Base-by-base conservation (phyloP, 208 protist species). In the Crithidia fasciculata region DNA sequence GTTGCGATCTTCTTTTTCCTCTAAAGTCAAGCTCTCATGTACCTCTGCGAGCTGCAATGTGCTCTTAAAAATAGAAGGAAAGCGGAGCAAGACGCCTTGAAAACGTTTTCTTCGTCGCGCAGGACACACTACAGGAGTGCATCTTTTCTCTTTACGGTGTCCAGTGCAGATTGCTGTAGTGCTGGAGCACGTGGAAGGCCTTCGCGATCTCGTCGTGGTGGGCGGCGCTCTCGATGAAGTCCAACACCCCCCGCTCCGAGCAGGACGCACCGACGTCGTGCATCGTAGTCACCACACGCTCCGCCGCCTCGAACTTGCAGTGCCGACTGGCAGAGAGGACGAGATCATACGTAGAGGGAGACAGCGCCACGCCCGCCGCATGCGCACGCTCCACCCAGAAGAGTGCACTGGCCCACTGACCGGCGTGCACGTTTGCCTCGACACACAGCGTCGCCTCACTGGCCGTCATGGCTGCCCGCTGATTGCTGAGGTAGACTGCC, bases 311-410 rank as follows among this genome's bases (percentile, higher is more conserved):
- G 74, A 88, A 93, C 3, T 44, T 64, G 54, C 79, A 84, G 71
- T 86, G 73, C 6, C 67, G 69, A 57, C 84, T 85, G 9, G 76
- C 77, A 8, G 71, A 55, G 15, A 93, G 76, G 2, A 77, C 84
- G 41, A 74, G 77, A 59, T 95, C 84, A 78, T 93, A 95, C 39
- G 79, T 81, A 0, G 50, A 16, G 4, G 79, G 28, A 0, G 72
- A 47, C 3, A 93, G 76, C 5, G 59, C 62, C 5, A 90, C 45
- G n/a, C 78, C 74, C 50, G 65, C 41, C 0, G 57, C 63, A 66
- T 90, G 83, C 8, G 86, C 85, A 3, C 91, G 87, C 59, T 95
- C 84, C 58, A 92, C 74, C 91, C 91, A 95, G 67, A 95, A 95
- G 44, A 95, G 78, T 13, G 88, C 91, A 66, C 86, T 91, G 54